Percentiles rank a stretch among this genome's conserved stretches.
Conservation (phyloP, 192 early-diverging fungal species). For the Backusella tarrabulga region DNA sequence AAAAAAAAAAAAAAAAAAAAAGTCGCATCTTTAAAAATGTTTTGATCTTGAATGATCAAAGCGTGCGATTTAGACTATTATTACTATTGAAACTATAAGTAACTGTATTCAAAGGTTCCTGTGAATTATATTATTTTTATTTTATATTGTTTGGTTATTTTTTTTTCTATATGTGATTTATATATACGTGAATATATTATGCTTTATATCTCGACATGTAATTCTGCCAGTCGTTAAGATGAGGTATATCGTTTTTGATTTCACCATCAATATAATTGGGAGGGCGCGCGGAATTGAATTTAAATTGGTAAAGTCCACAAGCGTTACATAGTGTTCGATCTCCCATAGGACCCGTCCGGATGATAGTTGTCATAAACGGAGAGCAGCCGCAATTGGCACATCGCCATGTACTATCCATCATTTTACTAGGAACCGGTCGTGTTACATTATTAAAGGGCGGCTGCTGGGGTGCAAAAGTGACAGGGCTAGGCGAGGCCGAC, state of each 20-base stretch:
- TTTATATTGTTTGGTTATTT: neutral
- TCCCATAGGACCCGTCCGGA: neutral
- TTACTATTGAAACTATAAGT: neutral
- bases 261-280: conserved; percentile 8
- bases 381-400: conserved; percentile 5
- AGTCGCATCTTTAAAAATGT: neutral
- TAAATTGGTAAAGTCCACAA: conserved; percentile 9
- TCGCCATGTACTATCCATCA: neutral
- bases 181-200: neutral
- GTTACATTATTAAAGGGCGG: neutral
- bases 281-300: conserved; percentile 3
- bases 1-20: no score
- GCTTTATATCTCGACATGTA: neutral
- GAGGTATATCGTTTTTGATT: conserved; percentile 4
- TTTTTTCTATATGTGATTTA: neutral
- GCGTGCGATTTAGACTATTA: neutral
- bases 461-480: neutral
- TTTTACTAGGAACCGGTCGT: neutral
- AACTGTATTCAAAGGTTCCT: no score
- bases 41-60: neutral
- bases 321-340: conserved; percentile 9
- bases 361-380: conserved; percentile 1
- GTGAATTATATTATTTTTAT: neutral
- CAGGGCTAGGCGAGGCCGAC: neutral
- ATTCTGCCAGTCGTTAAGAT: neutral